Percentiles rank a stretch among this genome's conserved stretches.
phyloP scores from a whole-genome alignment of 2,329 filamentous ascomycete genomes.

The Sarocladium kiliense region DNA sequence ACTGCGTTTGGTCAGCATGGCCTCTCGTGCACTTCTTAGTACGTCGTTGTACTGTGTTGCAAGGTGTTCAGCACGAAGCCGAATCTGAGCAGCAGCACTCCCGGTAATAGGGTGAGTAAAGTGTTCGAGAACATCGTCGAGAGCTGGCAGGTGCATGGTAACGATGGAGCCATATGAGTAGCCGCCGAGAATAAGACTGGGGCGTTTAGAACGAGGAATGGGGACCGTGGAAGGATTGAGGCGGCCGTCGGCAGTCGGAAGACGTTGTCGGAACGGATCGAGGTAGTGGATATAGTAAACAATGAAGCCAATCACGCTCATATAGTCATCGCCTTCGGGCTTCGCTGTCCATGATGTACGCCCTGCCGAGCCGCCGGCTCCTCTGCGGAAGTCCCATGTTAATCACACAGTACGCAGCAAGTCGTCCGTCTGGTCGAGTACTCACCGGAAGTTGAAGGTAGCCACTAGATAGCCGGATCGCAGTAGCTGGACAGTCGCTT shows the following conservation, averaged over 20 bases:
- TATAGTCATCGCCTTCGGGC: conserved; percentile 77
- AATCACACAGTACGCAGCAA: not conserved
- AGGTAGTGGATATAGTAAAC: conserved; percentile 65
- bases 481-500: conserved; percentile 60
- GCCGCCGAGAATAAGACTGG: conserved; percentile 58
- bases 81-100: conserved; percentile 63
- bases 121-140: conserved; percentile 51
- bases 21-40: conserved; percentile 29
- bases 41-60: conserved; percentile 56
- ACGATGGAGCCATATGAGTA: conserved; percentile 92
- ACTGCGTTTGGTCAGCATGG: conserved; percentile 21
- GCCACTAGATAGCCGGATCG: conserved; percentile 67
- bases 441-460: conserved; percentile 88
- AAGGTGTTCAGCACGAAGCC: conserved; percentile 62
- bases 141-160: conserved; percentile 63
- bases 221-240: conserved; percentile 16
- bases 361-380: conserved; percentile 68
- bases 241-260: not conserved
- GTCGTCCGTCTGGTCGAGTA: not conserved
- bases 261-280: conserved; percentile 28
- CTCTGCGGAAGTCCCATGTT: conserved; percentile 45
- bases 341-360: conserved; percentile 83
- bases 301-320: conserved; percentile 75
- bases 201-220: conserved; percentile 13
- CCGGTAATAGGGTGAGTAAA: conserved; percentile 46